Evolutionary conservation across 768 basidiomycete species (phyloP).

Genomic region (Boletus tomentosulus): DNA sequence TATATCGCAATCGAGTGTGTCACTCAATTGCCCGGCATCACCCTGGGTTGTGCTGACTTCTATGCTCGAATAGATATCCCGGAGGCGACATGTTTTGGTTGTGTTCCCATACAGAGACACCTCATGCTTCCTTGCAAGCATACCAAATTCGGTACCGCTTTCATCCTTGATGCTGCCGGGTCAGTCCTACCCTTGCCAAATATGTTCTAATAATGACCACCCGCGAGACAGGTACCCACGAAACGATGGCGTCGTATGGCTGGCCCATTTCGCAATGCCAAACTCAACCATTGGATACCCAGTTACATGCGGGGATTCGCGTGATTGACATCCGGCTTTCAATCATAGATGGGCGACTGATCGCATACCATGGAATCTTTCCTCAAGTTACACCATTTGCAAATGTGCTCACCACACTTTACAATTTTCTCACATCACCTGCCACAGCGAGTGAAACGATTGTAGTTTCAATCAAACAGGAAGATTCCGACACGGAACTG

Average conservation of each 20-base stretch:
- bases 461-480: constrained; percentile 87
- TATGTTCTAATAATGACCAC: background rate
- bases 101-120: constrained; percentile 59
- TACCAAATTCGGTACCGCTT: constrained; percentile 65
- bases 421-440: constrained; percentile 59
- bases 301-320: constrained; percentile 76
- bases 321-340: constrained; percentile 79
- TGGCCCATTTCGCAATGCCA: constrained; percentile 91
- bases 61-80: constrained; percentile 38
- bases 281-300: constrained; percentile 53
- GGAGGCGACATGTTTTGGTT: constrained; percentile 43
- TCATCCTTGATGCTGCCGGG: constrained; percentile 80
- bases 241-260: constrained; percentile 71
- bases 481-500: constrained; percentile 50
- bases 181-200: constrained; percentile 35
- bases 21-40: background rate
- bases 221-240: constrained; percentile 6
- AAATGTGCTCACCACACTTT: constrained; percentile 56
- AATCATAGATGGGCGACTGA: constrained; percentile 55
- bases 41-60: constrained; percentile 4
- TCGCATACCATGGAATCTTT: constrained; percentile 77
- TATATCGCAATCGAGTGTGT: constrained; percentile 54
- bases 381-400: constrained; percentile 68
- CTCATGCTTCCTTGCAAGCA: constrained; percentile 50
- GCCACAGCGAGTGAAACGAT: constrained; percentile 64